A percentile compares a stretch with the other conserved stretches of the same genome.
These are phyloP conservation scores for Rhizopogon rudus DNA, from an alignment of 768 basidiomycete species.

Conservation along the genomic window DNA sequence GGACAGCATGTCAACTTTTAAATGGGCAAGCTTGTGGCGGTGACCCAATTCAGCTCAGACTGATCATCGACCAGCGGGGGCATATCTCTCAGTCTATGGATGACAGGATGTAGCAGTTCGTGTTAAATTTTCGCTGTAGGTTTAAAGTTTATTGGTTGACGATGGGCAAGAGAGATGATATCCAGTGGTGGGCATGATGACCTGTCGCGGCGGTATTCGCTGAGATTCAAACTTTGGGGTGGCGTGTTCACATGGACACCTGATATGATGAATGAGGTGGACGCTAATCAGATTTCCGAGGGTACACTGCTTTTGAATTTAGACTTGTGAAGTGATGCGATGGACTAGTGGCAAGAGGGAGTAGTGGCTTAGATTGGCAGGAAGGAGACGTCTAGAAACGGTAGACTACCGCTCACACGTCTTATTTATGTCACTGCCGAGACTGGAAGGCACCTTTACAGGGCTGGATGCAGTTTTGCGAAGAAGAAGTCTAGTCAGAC, in stretches of 20 bases:
- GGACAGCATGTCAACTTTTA: background rate
- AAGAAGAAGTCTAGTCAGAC: constrained; percentile 30
- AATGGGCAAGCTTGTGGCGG: background rate
- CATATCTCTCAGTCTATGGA: too few species aligned
- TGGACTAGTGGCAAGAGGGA: constrained; percentile 2
- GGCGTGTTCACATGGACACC: background rate
- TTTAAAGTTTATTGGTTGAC: background rate
- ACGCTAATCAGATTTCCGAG: constrained; percentile 32
- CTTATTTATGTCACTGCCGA: constrained; percentile 32
- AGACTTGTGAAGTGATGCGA: constrained; percentile 23
- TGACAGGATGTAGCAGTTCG: too few species aligned
- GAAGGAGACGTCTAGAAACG: constrained; percentile 18
- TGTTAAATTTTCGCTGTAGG: too few species aligned
- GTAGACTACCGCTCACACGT: constrained; percentile 23
- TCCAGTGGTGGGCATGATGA: background rate
- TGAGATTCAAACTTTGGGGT: background rate
- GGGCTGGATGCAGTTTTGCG: constrained; percentile 28
- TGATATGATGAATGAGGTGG: background rate
- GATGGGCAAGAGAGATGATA: background rate
- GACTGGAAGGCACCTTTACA: constrained; percentile 28
- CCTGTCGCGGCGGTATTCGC: background rate
- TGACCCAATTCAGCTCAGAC: background rate
- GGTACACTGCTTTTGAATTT: constrained; percentile 30
- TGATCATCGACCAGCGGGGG: too few species aligned
- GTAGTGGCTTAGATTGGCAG: constrained; percentile 8